A percentile compares a stretch with the other conserved stretches of the same genome.
phyloP scores from a whole-genome alignment of 352 stramenopile species.

The Globisporangium heterothallicum region DNA sequence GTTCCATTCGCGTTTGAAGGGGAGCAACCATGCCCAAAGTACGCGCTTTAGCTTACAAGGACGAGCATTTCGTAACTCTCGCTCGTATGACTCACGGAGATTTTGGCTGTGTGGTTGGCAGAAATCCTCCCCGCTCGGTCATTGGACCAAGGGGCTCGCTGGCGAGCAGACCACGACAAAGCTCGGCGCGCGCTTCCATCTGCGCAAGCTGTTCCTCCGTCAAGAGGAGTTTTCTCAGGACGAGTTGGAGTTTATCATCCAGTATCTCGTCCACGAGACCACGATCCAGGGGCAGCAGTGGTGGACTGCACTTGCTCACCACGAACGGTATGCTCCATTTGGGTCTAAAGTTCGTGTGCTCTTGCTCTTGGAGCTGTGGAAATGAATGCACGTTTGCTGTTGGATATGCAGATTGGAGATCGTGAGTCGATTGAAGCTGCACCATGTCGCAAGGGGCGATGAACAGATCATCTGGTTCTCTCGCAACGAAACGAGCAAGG shows the following conservation, averaged over 20 bases:
- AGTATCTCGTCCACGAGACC: constrained; percentile 35
- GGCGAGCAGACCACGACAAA: constrained; percentile 26
- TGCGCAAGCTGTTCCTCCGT: constrained; percentile 36
- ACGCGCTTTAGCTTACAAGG: no score
- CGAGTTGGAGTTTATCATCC: constrained; percentile 39
- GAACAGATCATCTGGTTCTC: constrained; percentile 35
- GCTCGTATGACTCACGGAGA: no score
- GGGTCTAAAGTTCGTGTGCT: not conserved
- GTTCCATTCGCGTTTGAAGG: no score
- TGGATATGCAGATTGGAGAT: constrained; percentile 22
- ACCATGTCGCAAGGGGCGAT: constrained; percentile 28
- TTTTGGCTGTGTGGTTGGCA: no score
- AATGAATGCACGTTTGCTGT: not conserved
- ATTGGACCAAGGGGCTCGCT: constrained; percentile 6
- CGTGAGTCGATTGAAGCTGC: constrained; percentile 31
- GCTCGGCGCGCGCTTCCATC: constrained; percentile 34
- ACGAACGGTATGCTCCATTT: constrained; percentile 21
- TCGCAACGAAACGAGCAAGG: constrained; percentile 27
- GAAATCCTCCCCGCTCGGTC: not conserved
- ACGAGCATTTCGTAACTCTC: no score
- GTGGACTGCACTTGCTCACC: constrained; percentile 29
- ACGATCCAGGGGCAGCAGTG: constrained; percentile 33
- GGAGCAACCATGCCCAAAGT: not conserved
- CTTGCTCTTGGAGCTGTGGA: not conserved
- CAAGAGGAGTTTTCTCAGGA: constrained; percentile 33